Evolutionary conservation across 306 rosid species (phyloP).

Genomic region (Lablab purpureus): DNA sequence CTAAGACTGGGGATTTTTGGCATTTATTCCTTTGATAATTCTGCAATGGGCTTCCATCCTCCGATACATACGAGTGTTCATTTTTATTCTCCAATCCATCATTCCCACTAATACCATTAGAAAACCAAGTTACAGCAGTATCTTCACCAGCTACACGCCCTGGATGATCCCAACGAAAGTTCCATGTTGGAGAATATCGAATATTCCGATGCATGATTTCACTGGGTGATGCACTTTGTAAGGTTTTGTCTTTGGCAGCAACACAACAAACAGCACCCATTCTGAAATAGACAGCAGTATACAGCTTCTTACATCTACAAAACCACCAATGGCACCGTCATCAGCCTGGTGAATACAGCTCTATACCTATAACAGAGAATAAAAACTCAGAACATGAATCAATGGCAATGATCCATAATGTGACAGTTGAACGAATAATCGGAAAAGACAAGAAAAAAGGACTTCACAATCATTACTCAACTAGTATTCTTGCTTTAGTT

Average conservation of each 20-base stretch:
- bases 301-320: slow-evolving; percentile 38
- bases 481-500: background rate
- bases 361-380: slow-evolving; percentile 36
- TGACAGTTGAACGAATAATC: slow-evolving; percentile 16
- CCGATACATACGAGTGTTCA: slow-evolving; percentile 39
- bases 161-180: slow-evolving; percentile 60
- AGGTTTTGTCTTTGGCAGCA: slow-evolving; percentile 51
- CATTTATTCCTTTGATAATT: slow-evolving; percentile 42
- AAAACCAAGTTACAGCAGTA: slow-evolving; percentile 53
- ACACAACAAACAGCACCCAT: slow-evolving; percentile 65
- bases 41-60: slow-evolving; percentile 54
- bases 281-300: slow-evolving; percentile 30
- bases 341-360: slow-evolving; percentile 3
- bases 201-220: slow-evolving; percentile 47
- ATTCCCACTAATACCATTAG: slow-evolving; percentile 48
- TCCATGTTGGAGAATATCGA: slow-evolving; percentile 57
- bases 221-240: slow-evolving; percentile 47
- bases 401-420: slow-evolving; percentile 30
- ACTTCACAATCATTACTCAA: background rate
- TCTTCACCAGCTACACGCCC: slow-evolving; percentile 63
- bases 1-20: slow-evolving; percentile 46
- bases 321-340: slow-evolving; percentile 12
- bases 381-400: slow-evolving; percentile 41
- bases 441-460: background rate
- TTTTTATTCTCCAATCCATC: slow-evolving; percentile 51